These are phyloP conservation scores for Cordia subcordata DNA, from an alignment of 257 asterid species.

Conservation along the genomic window DNA sequence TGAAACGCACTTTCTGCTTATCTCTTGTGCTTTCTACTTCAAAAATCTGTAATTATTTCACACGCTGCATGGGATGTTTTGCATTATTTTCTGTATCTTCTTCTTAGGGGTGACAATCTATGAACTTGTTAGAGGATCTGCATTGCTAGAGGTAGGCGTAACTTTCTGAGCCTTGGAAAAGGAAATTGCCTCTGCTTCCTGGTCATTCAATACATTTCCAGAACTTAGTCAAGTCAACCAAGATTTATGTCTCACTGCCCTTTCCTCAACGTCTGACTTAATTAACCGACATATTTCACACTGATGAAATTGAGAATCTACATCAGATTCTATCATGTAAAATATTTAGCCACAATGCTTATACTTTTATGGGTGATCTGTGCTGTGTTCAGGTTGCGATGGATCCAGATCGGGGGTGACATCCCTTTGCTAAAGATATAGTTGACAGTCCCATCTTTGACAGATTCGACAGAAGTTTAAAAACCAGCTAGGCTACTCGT, in stretches of 20 bases:
- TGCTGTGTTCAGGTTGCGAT: constrained; percentile 55
- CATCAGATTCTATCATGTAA: too few relatives aligned
- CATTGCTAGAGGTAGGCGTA: constrained; percentile 64
- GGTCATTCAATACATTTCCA: constrained; percentile 87
- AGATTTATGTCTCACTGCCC: not conserved
- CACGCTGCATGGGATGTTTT: too few relatives aligned
- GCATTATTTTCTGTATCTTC: too few relatives aligned
- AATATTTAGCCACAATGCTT: constrained; percentile 7
- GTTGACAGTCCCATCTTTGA: constrained; percentile 54
- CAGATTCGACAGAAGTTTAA: constrained; percentile 32
- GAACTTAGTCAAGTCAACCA: constrained; percentile 70
- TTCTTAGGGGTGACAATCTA: constrained; percentile 82
- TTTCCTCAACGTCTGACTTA: too few relatives aligned
- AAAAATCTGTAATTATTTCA: too few relatives aligned
- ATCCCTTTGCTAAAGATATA: constrained; percentile 76
- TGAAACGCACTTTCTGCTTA: too few relatives aligned
- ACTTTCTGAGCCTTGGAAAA: constrained; percentile 63
- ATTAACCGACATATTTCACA: not conserved
- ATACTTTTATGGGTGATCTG: constrained; percentile 10
- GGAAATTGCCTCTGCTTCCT: constrained; percentile 92
- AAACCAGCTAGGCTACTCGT: constrained; percentile 18
- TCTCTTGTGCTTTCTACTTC: too few relatives aligned
- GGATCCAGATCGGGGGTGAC: constrained; percentile 71
- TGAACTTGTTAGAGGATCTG: constrained; percentile 75
- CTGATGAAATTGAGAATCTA: too few relatives aligned